Conservation (phyloP, 2,329 filamentous ascomycete genomes). For the Scopulariopsis brevicaulis region DNA sequence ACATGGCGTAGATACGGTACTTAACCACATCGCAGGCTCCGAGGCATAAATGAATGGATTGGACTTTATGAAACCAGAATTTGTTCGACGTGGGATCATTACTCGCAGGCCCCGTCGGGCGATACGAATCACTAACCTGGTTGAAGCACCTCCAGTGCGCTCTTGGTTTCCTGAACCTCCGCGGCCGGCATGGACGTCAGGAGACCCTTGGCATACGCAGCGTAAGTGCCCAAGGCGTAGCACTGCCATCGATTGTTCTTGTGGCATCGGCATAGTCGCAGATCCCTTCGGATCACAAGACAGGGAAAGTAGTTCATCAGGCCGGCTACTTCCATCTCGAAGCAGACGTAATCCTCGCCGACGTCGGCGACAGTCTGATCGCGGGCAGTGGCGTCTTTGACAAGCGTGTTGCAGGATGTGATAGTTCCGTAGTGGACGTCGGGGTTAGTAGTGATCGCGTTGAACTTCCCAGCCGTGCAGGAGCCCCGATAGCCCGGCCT, state of each 20-base stretch:
- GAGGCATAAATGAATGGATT: no score
- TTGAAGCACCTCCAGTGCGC: not conserved
- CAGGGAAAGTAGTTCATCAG: conserved; percentile 17
- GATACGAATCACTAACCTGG: not conserved
- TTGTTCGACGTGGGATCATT: not conserved
- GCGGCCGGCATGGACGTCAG: conserved; percentile 8
- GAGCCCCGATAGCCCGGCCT: conserved; percentile 5
- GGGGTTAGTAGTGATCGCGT: conserved; percentile 4
- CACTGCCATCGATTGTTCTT: conserved; percentile 19
- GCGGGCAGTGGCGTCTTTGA: conserved; percentile 10
- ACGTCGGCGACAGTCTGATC: conserved; percentile 2
- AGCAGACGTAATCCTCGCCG: conserved; percentile 7
- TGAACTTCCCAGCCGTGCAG: not conserved
- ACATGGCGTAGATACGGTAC: no score
- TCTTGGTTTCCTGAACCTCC: conserved; percentile 7
- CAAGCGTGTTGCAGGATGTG: conserved; percentile 9
- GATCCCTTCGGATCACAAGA: conserved; percentile 20
- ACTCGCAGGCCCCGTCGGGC: not conserved
- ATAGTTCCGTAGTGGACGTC: conserved; percentile 11
- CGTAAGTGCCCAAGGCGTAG: conserved; percentile 17
- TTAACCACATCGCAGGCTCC: no score
- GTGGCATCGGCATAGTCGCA: conserved; percentile 23
- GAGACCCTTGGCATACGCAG: conserved; percentile 16
- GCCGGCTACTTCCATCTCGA: conserved; percentile 19
- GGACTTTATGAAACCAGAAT: no score